Evolutionary conservation across 306 rosid genomes (phyloP), one percentile per base, ranked within the genome.

Genomic region (Trifolium pratense): DNA sequence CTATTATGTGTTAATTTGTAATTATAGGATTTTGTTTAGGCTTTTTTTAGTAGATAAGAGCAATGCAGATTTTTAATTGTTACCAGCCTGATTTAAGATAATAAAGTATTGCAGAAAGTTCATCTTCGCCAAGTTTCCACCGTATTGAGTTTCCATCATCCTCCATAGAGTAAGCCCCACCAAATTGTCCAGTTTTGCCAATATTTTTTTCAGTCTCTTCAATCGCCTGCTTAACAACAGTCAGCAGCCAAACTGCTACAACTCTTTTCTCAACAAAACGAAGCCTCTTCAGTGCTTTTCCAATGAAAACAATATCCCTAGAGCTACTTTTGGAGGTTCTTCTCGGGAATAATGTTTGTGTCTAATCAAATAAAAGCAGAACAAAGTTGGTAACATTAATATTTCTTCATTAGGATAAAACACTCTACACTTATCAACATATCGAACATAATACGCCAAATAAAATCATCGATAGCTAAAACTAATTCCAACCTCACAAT

Each of bases 101-200:
- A 62, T 9, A 89, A 63, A 94, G 87, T 78, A 92, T 77, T 20
- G 81, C 62, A 75, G 97, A 89, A 49, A 94, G 89, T 75, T 94
- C 95, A 63, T 91, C 97, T 80, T 94, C 99, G 26, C 93, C 90
- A 51, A 94, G 89, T 87, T 89, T 89, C 99, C 99, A 94, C 68
- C 86, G 76, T 71, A 78, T 42, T 56, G 90, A 68, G 67, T 78
- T 87, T 86, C 79, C 82, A 65, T 91, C 91, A 61, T 89, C 99
- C 73, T 42, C 87, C 71, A 78, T 9, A 66, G 90, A 37, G 70
- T 78, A 84, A 69, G 90, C 36, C 81, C 95, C 84, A 36, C 95
- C 93, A 68, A 88, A 84, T 64, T 91, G 97, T 53, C 99, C 89
- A 77, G 75, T 86, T 86, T 91, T 90, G 29, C 89, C 82, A 51